These are phyloP conservation scores for Acanthamoeba divionensis DNA, from an alignment of 208 protist genomes.

Conservation along the genomic window DNA sequence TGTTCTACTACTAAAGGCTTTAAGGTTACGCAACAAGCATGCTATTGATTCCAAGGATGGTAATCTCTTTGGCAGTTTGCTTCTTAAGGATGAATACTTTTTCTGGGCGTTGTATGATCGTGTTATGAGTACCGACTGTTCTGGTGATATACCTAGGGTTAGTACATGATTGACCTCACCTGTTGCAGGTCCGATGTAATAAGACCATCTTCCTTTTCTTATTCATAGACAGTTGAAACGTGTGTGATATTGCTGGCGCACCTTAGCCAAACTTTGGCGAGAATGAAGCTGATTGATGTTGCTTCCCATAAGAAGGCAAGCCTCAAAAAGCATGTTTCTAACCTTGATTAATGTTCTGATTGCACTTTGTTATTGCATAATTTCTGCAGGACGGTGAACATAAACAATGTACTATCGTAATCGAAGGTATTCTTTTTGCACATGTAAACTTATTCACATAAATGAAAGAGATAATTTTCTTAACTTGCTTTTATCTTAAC, in stretches of 20 bases:
- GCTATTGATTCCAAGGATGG: too few species aligned
- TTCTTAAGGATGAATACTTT: conserved; percentile 16
- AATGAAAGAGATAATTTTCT: too few species aligned
- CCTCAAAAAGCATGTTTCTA: too few species aligned
- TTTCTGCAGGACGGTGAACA: too few species aligned
- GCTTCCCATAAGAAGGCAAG: too few species aligned
- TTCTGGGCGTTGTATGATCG: neutral
- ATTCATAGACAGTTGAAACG: neutral
- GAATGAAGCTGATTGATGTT: neutral
- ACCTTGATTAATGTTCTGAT: too few species aligned
- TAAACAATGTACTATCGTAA: too few species aligned
- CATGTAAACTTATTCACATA: too few species aligned
- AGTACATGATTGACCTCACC: neutral
- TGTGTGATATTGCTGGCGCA: neutral
- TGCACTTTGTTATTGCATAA: too few species aligned
- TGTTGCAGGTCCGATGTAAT: neutral
- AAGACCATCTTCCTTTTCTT: neutral
- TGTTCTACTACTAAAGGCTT: neutral
- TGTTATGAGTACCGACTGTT: neutral
- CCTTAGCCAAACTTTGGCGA: neutral
- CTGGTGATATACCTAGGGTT: neutral
- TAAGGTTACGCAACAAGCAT: too few species aligned
- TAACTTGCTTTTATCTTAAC: too few species aligned
- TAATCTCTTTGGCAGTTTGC: neutral
- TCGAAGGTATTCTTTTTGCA: too few species aligned